Percentiles rank a stretch among this genome's conserved stretches.
These are phyloP conservation scores for Datura wrightii DNA, from an alignment of 257 asterid genomes.

Conservation along the genomic window DNA sequence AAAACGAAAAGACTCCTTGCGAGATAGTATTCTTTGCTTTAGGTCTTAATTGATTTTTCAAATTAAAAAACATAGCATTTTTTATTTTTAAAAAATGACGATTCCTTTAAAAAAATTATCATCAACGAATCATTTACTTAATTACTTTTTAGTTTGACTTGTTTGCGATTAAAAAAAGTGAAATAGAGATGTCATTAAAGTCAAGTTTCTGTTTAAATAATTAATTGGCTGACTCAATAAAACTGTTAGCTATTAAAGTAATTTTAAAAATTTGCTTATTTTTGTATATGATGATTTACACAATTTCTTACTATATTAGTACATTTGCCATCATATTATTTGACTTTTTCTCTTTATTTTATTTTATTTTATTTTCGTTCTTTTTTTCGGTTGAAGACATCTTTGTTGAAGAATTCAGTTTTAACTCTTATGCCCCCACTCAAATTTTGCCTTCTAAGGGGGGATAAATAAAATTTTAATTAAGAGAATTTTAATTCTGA, in stretches of 20 bases:
- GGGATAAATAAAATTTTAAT: too few relatives aligned
- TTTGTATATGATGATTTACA: neutral
- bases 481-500: neutral
- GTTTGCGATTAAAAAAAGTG: neutral
- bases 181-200: neutral
- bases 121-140: too few relatives aligned
- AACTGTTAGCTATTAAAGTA: neutral
- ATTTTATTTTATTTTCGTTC: too few relatives aligned
- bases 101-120: too few relatives aligned
- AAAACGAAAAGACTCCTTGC: too few relatives aligned
- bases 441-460: neutral
- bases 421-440: too few relatives aligned
- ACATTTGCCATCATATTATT: neutral
- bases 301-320: neutral
- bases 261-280: neutral
- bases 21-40: too few relatives aligned
- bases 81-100: too few relatives aligned
- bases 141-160: neutral
- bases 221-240: neutral
- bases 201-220: neutral
- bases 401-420: too few relatives aligned
- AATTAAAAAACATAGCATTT: too few relatives aligned
- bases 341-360: neutral
- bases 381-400: too few relatives aligned
- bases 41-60: too few relatives aligned